phyloP scores from a whole-genome alignment of 805 yeast species.

The Dipodascus geniculatus region DNA sequence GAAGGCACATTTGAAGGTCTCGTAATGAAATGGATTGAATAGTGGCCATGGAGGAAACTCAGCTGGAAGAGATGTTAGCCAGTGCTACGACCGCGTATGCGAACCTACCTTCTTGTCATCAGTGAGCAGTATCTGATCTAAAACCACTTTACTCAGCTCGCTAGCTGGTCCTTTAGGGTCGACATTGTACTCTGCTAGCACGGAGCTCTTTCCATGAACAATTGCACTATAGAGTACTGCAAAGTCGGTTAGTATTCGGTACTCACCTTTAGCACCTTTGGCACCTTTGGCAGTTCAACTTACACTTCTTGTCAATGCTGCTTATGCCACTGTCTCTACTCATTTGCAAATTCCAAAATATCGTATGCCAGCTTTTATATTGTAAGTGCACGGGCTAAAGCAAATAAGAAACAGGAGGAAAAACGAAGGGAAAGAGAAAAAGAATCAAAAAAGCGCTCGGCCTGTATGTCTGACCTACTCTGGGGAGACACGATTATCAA shows the following conservation, averaged over 20 bases:
- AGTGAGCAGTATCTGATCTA: constrained; percentile 16
- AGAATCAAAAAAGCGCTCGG: background rate
- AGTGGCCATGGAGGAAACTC: constrained; percentile 22
- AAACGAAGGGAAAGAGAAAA: background rate
- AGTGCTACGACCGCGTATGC: background rate
- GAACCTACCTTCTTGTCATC: constrained; percentile 18
- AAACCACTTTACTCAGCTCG: constrained; percentile 12
- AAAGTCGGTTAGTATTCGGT: background rate
- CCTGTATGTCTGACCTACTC: too few relatives aligned
- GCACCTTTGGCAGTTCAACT: background rate
- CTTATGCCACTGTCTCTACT: background rate
- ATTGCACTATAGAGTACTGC: constrained; percentile 13
- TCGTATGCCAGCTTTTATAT: background rate
- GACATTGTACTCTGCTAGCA: constrained; percentile 10
- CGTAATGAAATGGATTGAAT: constrained; percentile 24
- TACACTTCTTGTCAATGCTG: background rate
- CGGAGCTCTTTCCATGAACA: constrained; percentile 7
- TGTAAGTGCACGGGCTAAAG: background rate
- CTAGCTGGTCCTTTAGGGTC: constrained; percentile 7
- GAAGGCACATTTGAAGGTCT: constrained; percentile 10
- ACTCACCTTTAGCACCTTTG: background rate
- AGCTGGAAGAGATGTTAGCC: constrained; percentile 8
- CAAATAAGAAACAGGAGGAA: background rate
- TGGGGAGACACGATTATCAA: background rate
- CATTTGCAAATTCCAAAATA: background rate